Conservation (phyloP, 2,329 filamentous ascomycete species). For the Pseudopithomyces maydicus region DNA sequence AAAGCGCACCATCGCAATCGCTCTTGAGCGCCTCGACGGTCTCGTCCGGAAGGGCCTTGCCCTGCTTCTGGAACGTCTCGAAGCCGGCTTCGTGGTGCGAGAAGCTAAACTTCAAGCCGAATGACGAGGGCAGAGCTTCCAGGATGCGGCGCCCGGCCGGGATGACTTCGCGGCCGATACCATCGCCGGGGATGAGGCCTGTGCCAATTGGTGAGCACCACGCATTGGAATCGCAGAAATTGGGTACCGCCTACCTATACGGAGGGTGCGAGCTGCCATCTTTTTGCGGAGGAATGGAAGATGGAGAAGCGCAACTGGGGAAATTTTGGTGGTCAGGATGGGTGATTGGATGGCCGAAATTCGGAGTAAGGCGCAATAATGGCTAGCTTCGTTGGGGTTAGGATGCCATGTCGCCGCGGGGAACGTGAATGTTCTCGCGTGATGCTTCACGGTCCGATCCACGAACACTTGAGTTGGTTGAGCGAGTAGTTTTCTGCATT, state of each 20-base stretch:
- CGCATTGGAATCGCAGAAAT: background rate
- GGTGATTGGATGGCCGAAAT: slow-evolving; percentile 5
- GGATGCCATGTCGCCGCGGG: background rate
- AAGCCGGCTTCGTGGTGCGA: slow-evolving; percentile 91
- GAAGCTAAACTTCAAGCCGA: slow-evolving; percentile 93
- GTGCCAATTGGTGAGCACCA: background rate
- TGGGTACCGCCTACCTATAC: slow-evolving; percentile 25
- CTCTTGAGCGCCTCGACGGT: slow-evolving; percentile 87
- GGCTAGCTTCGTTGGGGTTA: slow-evolving; percentile 5
- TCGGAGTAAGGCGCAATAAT: slow-evolving; percentile 8
- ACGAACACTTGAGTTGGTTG: too few species aligned
- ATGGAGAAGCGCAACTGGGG: background rate
- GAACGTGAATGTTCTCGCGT: too few species aligned
- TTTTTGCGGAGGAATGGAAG: slow-evolving; percentile 8
- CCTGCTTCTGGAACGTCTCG: slow-evolving; percentile 89
- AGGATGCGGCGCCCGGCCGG: slow-evolving; percentile 88
- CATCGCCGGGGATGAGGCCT: slow-evolving; percentile 97
- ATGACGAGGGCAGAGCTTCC: slow-evolving; percentile 88
- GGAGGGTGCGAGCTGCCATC: slow-evolving; percentile 39
- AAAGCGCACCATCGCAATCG: slow-evolving; percentile 94
- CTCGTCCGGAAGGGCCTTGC: slow-evolving; percentile 83
- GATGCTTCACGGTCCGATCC: too few species aligned
- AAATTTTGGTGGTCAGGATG: slow-evolving; percentile 16
- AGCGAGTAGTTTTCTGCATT: too few species aligned
- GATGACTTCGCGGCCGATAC: slow-evolving; percentile 98